Percentiles rank a stretch among this genome's conserved stretches.
Evolutionary conservation across 106 monocot species (phyloP).

Genomic region (Apostasia shenzhenica): DNA sequence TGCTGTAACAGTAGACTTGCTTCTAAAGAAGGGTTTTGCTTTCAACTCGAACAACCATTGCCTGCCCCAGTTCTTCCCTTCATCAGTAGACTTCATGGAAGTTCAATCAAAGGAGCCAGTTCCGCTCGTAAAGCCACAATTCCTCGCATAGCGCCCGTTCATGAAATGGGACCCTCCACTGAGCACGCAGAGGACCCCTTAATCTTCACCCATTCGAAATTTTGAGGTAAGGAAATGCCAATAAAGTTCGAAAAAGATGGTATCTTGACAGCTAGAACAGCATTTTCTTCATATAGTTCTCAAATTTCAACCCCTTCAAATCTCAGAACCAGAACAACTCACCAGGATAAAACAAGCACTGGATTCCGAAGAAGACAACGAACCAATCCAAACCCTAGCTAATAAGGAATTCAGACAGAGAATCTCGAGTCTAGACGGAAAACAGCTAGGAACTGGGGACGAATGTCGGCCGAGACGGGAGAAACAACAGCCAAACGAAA

Average conservation of each 20-base stretch:
- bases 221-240: neutral
- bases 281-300: neutral
- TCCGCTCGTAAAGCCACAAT: slow-evolving; percentile 1
- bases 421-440: too few relatives aligned
- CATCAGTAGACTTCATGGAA: slow-evolving; percentile 4
- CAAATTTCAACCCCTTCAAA: neutral
- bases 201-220: slow-evolving; percentile 2
- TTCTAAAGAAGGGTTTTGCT: neutral
- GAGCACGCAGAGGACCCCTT: neutral
- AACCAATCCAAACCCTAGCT: neutral
- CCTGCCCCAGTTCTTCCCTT: slow-evolving; percentile 7
- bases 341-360: neutral
- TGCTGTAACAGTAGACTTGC: slow-evolving; percentile 1
- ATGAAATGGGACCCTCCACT: neutral
- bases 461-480: neutral
- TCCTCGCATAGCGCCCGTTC: neutral
- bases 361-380: neutral
- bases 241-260: neutral
- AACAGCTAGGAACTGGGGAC: neutral
- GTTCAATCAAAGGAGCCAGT: neutral
- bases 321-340: neutral
- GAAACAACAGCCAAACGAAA: slow-evolving; percentile 1
- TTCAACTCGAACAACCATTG: slow-evolving; percentile 7
- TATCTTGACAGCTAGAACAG: neutral
- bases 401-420: neutral